phyloP scores from a whole-genome alignment of 305 asterid species.

The Monarda citriodora region DNA sequence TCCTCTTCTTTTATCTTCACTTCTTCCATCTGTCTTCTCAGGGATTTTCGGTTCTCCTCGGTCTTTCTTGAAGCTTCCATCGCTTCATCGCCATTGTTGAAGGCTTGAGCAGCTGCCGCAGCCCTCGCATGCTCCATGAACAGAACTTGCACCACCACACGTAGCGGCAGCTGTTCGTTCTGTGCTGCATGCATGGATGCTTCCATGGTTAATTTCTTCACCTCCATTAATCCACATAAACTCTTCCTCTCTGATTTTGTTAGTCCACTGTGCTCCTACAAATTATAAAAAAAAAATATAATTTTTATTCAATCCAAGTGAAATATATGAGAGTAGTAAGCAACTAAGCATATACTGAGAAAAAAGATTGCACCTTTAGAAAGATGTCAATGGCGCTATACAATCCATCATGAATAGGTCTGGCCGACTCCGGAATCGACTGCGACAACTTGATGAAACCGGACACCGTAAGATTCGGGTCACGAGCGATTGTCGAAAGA shows the following conservation, averaged over 20 bases:
- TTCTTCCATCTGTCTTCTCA: slow-evolving; percentile 48
- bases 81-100: slow-evolving; percentile 29
- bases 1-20: slow-evolving; percentile 59
- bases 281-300: background rate
- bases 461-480: slow-evolving; percentile 52
- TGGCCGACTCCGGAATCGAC: slow-evolving; percentile 74
- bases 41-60: slow-evolving; percentile 35
- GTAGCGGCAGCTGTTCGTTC: slow-evolving; percentile 83
- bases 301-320: background rate
- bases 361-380: slow-evolving; percentile 48
- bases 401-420: slow-evolving; percentile 79
- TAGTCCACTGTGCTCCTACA: slow-evolving; percentile 62
- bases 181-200: slow-evolving; percentile 96
- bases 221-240: slow-evolving; percentile 76
- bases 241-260: slow-evolving; percentile 74
- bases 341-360: too few species aligned
- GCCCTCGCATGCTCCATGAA: slow-evolving; percentile 78
- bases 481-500: slow-evolving; percentile 68
- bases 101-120: slow-evolving; percentile 38
- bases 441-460: slow-evolving; percentile 55
- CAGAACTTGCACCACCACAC: slow-evolving; percentile 80
- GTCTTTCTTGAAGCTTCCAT: slow-evolving; percentile 35
- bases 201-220: slow-evolving; percentile 62
- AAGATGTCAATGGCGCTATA: slow-evolving; percentile 75
- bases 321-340: background rate